These are phyloP conservation scores for Picea sitchensis DNA, from an alignment of 75 land plant genomes.

Conservation along the genomic window DNA sequence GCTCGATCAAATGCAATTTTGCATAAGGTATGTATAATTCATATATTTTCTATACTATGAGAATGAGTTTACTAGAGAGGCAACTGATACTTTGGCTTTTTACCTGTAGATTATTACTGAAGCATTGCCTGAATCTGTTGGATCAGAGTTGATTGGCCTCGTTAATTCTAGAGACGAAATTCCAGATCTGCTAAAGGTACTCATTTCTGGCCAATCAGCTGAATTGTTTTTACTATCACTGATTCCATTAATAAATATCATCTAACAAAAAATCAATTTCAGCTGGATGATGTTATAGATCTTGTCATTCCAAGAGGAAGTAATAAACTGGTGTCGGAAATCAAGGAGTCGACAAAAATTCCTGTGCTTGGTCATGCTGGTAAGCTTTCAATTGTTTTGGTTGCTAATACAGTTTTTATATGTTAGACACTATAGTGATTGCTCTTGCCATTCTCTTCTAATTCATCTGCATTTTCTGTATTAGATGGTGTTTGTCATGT, in stretches of 20 bases:
- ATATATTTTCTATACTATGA: not conserved
- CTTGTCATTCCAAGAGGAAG: slow-evolving; percentile 99
- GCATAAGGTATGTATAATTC: slow-evolving; percentile 67
- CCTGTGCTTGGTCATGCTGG: slow-evolving; percentile 99
- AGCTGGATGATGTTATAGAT: slow-evolving; percentile 99
- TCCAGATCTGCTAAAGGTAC: slow-evolving; percentile 92
- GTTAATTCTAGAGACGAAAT: slow-evolving; percentile 94
- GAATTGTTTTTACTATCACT: not conserved
- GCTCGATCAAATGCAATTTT: slow-evolving; percentile 80
- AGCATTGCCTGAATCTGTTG: slow-evolving; percentile 78
- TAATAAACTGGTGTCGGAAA: slow-evolving; percentile 88
- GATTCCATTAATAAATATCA: not conserved
- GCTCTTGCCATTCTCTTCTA: not conserved
- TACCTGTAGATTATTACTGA: slow-evolving; percentile 71
- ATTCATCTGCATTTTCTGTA: not conserved
- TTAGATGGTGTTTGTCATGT: slow-evolving; percentile 99
- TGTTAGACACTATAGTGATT: not conserved
- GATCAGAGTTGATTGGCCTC: slow-evolving; percentile 82
- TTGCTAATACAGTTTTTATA: slow-evolving; percentile 1
- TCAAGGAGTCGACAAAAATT: slow-evolving; percentile 86
- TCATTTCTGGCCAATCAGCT: not conserved
- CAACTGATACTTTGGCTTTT: slow-evolving; percentile 1
- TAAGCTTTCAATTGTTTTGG: slow-evolving; percentile 16
- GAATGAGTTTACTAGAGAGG: not conserved
- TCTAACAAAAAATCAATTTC: slow-evolving; percentile 7